phyloP scores from a whole-genome alignment of 768 basidiomycete genomes.

The Russula olivacea region DNA sequence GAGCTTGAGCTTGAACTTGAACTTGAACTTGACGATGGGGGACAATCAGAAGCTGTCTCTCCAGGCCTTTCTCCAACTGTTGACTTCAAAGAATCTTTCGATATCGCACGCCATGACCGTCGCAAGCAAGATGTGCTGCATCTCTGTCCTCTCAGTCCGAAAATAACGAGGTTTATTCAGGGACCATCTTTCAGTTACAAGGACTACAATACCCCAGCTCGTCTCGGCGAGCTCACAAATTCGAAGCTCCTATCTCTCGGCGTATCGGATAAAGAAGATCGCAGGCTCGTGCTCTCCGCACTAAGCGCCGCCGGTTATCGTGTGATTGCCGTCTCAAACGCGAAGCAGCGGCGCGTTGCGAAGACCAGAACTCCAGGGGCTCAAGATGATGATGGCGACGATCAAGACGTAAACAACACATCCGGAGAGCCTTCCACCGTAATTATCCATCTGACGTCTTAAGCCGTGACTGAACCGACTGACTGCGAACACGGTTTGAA shows the following conservation, averaged over 20 bases:
- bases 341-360: conserved; percentile 12
- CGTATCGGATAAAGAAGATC: conserved; percentile 56
- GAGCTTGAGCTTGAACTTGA: too few relatives aligned
- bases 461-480: background rate
- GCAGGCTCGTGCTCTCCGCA: conserved; percentile 54
- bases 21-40: too few relatives aligned
- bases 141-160: background rate
- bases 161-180: background rate
- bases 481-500: too few relatives aligned
- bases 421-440: conserved; percentile 18
- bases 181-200: conserved; percentile 52
- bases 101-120: conserved; percentile 33
- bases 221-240: conserved; percentile 54
- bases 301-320: conserved; percentile 61
- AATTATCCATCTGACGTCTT: background rate
- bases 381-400: background rate
- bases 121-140: conserved; percentile 32
- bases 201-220: conserved; percentile 53
- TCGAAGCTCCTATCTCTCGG: conserved; percentile 52
- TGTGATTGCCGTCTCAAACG: conserved; percentile 19
- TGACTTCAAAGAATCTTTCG: conserved; percentile 28
- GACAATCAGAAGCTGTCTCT: conserved; percentile 25
- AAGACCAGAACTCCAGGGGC: conserved; percentile 1
- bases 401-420: background rate
- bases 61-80: conserved; percentile 33